These are phyloP conservation scores for Scenedesmus sp. DNA, from an alignment of 163 green algal genomes.

Conservation along the genomic window DNA sequence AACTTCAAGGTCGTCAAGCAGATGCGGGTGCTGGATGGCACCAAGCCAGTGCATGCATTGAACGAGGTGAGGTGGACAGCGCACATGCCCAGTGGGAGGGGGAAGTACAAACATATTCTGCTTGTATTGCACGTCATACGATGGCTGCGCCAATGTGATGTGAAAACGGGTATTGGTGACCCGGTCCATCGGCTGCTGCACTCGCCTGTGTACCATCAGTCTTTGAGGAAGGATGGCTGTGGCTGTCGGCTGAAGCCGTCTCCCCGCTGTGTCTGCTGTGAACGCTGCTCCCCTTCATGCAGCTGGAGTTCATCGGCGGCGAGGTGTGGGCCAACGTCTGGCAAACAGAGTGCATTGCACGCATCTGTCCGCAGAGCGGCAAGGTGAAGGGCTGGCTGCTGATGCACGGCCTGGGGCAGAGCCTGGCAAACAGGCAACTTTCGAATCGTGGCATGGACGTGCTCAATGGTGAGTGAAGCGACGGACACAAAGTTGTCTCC, in stretches of 20 bases:
- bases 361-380: slow-evolving; percentile 78
- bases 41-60: slow-evolving; percentile 63
- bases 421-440: slow-evolving; percentile 47
- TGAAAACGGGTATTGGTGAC: too few species aligned
- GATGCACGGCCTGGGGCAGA: slow-evolving; percentile 70
- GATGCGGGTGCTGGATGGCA: slow-evolving; percentile 45
- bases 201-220: neutral
- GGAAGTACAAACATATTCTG: too few species aligned
- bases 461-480: slow-evolving; percentile 82
- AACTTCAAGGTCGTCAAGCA: slow-evolving; percentile 28
- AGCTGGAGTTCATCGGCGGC: slow-evolving; percentile 89
- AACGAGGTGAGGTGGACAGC: slow-evolving; percentile 77
- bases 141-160: too few species aligned
- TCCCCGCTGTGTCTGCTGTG: neutral
- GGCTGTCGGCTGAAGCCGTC: neutral
- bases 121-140: too few species aligned
- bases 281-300: neutral
- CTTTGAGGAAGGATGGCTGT: neutral
- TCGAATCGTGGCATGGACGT: slow-evolving; percentile 77
- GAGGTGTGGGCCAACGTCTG: slow-evolving; percentile 93
- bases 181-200: neutral
- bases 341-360: slow-evolving; percentile 90
- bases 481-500: neutral
- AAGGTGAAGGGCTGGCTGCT: slow-evolving; percentile 81
- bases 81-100: too few species aligned